Evolutionary conservation across 108 stramenopile species (phyloP).

Genomic region (Fistulifera pelliculosa): DNA sequence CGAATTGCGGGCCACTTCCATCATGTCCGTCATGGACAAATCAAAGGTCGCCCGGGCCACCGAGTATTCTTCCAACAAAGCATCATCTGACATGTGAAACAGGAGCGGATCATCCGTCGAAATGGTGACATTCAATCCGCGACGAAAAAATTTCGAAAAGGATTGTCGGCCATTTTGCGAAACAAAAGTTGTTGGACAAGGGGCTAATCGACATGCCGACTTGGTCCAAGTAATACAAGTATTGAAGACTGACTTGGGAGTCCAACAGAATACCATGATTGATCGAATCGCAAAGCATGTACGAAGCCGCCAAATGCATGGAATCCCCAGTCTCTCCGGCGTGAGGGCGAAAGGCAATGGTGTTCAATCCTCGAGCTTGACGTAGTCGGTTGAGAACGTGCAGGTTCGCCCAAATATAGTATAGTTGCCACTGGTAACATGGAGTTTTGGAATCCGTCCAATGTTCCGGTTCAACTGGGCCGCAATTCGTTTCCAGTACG

Average conservation of each 20-base stretch:
- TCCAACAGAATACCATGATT: constrained; percentile 98
- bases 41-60: constrained; percentile 95
- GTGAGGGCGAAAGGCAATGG: constrained; percentile 90
- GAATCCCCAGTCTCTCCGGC: constrained; percentile 96
- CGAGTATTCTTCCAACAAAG: constrained; percentile 96
- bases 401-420: constrained; percentile 92
- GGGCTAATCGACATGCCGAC: constrained; percentile 88
- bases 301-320: constrained; percentile 95
- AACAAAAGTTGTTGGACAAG: constrained; percentile 98
- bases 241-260: constrained; percentile 90
- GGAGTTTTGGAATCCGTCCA: constrained; percentile 87
- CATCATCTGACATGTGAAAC: constrained; percentile 97
- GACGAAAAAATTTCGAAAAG: constrained; percentile 77
- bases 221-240: constrained; percentile 96
- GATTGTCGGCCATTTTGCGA: constrained; percentile 87
- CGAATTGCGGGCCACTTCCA: constrained; percentile 95
- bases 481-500: constrained; percentile 43
- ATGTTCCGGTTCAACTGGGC: constrained; percentile 45
- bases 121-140: constrained; percentile 92
- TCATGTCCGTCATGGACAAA: constrained; percentile 93
- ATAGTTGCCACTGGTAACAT: constrained; percentile 87
- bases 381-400: constrained; percentile 87
- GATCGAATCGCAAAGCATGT: constrained; percentile 89
- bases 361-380: constrained; percentile 75
- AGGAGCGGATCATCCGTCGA: constrained; percentile 98